Base-by-base conservation (phyloP, 768 basidiomycete species). In the Termitomyces sp. region DNA sequence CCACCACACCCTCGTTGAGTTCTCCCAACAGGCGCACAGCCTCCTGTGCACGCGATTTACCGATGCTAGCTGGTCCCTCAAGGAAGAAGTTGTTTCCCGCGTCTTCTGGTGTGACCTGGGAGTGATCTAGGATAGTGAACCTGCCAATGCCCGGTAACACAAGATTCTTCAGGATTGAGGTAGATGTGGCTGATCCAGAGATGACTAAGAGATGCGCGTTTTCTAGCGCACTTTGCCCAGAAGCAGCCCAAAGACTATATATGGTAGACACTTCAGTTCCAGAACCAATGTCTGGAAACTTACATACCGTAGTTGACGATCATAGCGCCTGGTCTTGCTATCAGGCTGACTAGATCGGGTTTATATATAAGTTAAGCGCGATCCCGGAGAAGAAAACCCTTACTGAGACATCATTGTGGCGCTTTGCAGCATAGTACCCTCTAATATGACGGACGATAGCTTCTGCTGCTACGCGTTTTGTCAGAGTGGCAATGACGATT, bases 51-150 rank as follows among this genome's bases (percentile, higher is more conserved):
- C 92, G 84, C 56, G 79, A 79, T 70, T 87, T 88, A 5, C 93
- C 93, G 48, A 98, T 79, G 66, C 88, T 91, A n/a, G 82, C 74
- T 4, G 74, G 72, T 0, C 86, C 89, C 43, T 89, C 83, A 28
- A 99, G 78, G 75, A 98, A 99, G 77, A 99, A 99, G 76, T 98
- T 98, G 78, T 94, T 93, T 0, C 95, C 95, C 0, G 93, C 86
- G 66, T 98, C 95, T 58, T 86, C 82, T 1, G 85, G 79, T 0
- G 85, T 79, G 32, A 88, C 87, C 41, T 70, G 56, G 2, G 72
- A 69, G 26, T 82, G 74, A 68, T 95, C 94, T 60, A 97, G 83
- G 70, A 98, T 84, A 50, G 95, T 96, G 71, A 97, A 98, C 68
- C 91, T 85, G n/a, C 95, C 93, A 63, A 98, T 86, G 8, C 96